Evolutionary conservation across 2,329 filamentous ascomycete genomes (phyloP).

Genomic region (Tolypocladium album): DNA sequence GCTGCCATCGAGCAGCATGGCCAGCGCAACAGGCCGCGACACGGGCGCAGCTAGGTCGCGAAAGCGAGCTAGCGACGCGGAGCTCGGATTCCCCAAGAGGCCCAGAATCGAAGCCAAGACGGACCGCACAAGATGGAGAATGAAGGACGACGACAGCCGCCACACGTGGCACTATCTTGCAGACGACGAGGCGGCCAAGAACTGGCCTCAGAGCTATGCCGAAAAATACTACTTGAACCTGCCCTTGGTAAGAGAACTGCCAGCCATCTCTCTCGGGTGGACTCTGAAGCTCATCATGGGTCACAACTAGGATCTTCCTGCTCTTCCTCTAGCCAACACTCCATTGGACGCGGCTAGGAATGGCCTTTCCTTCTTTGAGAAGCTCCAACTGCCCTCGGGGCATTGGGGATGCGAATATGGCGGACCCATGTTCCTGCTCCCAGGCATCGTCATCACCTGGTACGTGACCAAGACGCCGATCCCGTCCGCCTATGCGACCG

Average conservation of each 20-base stretch:
- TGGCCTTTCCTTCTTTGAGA: slow-evolving; percentile 77
- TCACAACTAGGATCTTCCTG: slow-evolving; percentile 54
- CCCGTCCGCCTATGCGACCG: slow-evolving; percentile 65
- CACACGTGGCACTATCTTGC: slow-evolving; percentile 93
- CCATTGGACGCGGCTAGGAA: slow-evolving; percentile 73
- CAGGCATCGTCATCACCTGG: slow-evolving; percentile 75
- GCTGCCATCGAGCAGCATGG: slow-evolving; percentile 12
- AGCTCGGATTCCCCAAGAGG: slow-evolving; percentile 29
- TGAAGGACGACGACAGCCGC: slow-evolving; percentile 70
- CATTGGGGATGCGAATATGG: slow-evolving; percentile 98
- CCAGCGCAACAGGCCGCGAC: slow-evolving; percentile 17
- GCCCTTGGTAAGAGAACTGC: slow-evolving; percentile 50
- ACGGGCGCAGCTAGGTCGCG: slow-evolving; percentile 20
- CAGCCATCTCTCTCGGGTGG: neutral
- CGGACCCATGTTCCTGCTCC: slow-evolving; percentile 90
- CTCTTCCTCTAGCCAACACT: slow-evolving; percentile 57
- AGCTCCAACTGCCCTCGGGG: slow-evolving; percentile 77
- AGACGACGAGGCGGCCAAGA: slow-evolving; percentile 55
- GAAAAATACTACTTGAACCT: slow-evolving; percentile 84
- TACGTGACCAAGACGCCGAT: slow-evolving; percentile 85
- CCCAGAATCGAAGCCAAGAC: slow-evolving; percentile 49
- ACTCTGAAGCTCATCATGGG: neutral
- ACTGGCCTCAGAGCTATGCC: slow-evolving; percentile 80
- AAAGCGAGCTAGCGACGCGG: slow-evolving; percentile 32
- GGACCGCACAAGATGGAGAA: slow-evolving; percentile 73